A percentile compares a stretch with the other conserved stretches of the same genome.
Evolutionary conservation across 106 monocot species (phyloP).

Genomic region (Dactylorhiza incarnata): DNA sequence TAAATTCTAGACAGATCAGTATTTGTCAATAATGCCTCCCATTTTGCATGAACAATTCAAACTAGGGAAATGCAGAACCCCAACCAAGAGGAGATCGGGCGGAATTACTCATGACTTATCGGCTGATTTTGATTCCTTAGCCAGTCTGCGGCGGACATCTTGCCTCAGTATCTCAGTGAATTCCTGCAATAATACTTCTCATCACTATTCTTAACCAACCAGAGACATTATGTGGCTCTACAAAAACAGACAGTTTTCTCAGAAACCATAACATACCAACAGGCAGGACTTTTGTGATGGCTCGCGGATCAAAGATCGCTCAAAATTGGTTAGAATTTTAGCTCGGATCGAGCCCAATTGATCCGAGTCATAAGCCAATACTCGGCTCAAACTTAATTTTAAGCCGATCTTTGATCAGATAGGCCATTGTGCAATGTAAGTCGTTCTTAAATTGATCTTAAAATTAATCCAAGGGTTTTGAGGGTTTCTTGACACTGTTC

Average conservation of each 20-base stretch:
- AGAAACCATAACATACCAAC: too few species aligned
- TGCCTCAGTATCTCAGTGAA: constrained; percentile 6
- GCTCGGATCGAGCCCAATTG: background rate
- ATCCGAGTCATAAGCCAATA: background rate
- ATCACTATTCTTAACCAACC: background rate
- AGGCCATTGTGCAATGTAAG: too few species aligned
- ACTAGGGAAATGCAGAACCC: background rate
- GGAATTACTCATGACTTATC: too few species aligned
- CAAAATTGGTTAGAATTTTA: background rate
- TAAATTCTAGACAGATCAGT: background rate
- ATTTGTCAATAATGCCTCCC: background rate
- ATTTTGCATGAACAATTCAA: background rate
- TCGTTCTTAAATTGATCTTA: too few species aligned
- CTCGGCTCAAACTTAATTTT: too few species aligned
- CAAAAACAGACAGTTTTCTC: background rate
- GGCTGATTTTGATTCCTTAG: background rate
- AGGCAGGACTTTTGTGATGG: too few species aligned
- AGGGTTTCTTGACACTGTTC: too few species aligned
- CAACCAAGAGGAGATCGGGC: background rate
- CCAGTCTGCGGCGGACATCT: background rate
- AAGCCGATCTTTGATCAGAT: too few species aligned
- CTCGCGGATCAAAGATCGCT: background rate
- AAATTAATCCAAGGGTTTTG: too few species aligned
- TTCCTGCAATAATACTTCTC: background rate
- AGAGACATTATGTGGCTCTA: background rate